Evolutionary conservation across 2,329 filamentous ascomycete species (phyloP).

Genomic region (Cadophora sp.): DNA sequence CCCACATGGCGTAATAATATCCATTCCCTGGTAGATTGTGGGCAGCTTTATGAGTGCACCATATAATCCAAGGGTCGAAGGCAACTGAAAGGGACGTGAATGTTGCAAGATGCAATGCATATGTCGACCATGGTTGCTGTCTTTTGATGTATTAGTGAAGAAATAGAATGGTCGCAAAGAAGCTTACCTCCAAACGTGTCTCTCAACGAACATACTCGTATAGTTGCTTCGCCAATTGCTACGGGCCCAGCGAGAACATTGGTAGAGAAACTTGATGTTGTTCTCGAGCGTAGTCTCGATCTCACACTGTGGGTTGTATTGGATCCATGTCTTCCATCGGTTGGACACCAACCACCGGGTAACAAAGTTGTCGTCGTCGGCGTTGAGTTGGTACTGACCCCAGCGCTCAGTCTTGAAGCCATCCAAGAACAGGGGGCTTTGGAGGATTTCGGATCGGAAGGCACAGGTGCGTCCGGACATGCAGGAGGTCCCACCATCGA

Average conservation of each 20-base stretch:
- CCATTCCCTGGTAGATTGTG: slow-evolving; percentile 61
- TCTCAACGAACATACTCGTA: slow-evolving; percentile 85
- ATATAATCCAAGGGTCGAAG: slow-evolving; percentile 76
- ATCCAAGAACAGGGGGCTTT: slow-evolving; percentile 83
- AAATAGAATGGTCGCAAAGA: neutral
- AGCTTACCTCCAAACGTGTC: slow-evolving; percentile 84
- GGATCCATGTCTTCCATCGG: slow-evolving; percentile 92
- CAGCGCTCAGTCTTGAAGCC: slow-evolving; percentile 92
- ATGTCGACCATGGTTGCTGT: slow-evolving; percentile 91
- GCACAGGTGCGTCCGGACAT: slow-evolving; percentile 94
- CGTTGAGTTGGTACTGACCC: slow-evolving; percentile 88
- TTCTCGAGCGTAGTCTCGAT: slow-evolving; percentile 93
- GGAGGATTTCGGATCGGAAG: slow-evolving; percentile 87
- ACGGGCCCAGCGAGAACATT: slow-evolving; percentile 93
- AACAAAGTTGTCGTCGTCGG: slow-evolving; percentile 98
- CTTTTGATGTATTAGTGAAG: slow-evolving; percentile 52
- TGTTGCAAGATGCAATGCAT: slow-evolving; percentile 90
- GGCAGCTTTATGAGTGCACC: slow-evolving; percentile 73
- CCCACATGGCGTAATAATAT: slow-evolving; percentile 62
- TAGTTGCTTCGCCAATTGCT: slow-evolving; percentile 98
- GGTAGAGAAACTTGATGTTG: slow-evolving; percentile 86
- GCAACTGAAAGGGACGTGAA: slow-evolving; percentile 87
- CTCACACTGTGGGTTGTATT: slow-evolving; percentile 90
- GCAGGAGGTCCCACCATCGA: slow-evolving; percentile 95
- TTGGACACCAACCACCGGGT: slow-evolving; percentile 94